Conservation (phyloP, 2,329 filamentous ascomycete genomes). For the Phaeoacremonium minimum region DNA sequence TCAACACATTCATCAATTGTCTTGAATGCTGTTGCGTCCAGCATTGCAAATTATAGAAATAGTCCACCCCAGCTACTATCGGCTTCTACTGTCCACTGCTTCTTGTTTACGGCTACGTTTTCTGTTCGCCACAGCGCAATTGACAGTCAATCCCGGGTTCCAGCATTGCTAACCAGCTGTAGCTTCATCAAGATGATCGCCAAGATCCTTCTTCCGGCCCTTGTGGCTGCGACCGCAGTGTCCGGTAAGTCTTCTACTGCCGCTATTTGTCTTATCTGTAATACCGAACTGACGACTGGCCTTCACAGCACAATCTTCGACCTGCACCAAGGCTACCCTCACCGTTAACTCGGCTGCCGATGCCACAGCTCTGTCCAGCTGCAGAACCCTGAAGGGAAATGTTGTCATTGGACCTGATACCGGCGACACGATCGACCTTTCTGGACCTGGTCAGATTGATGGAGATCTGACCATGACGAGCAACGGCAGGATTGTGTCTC, state of each 20-base stretch:
- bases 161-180: conserved; percentile 10
- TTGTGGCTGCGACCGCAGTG: conserved; percentile 31
- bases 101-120: too few relatives aligned
- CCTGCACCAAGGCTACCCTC: conserved; percentile 31
- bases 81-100: too few relatives aligned
- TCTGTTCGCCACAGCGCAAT: too few relatives aligned
- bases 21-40: too few relatives aligned
- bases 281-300: conserved; percentile 1
- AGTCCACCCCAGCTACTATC: too few relatives aligned
- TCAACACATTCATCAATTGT: too few relatives aligned
- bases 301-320: conserved; percentile 23
- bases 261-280: not conserved
- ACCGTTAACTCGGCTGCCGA: conserved; percentile 63
- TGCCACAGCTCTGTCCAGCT: conserved; percentile 54
- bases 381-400: conserved; percentile 65
- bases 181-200: conserved; percentile 34
- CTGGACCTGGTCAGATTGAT: conserved; percentile 52
- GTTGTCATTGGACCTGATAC: conserved; percentile 59
- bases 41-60: too few relatives aligned
- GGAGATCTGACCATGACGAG: conserved; percentile 57
- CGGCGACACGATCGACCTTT: conserved; percentile 55
- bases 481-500: conserved; percentile 54
- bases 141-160: too few relatives aligned
- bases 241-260: conserved; percentile 26
- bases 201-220: conserved; percentile 35